Evolutionary conservation across 2,329 filamentous ascomycete species (phyloP), one percentile per base, ranked within the genome.

Genomic region (Fusarium incarnatum): DNA sequence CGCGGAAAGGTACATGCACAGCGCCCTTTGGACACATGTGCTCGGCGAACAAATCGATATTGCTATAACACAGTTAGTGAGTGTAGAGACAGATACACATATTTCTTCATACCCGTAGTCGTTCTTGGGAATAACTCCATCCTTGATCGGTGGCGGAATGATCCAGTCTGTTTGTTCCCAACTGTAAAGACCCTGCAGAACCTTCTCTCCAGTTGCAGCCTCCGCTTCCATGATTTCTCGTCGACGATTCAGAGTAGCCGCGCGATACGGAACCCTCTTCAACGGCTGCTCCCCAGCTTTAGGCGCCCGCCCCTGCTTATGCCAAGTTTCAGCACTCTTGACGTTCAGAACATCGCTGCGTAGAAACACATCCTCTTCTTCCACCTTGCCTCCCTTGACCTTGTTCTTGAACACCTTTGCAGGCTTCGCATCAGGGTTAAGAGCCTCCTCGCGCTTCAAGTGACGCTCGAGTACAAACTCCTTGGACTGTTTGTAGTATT

Each of bases 271-370:
- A 0, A 97, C 96, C 44, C 88, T 86, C 79, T 99, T 99, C 64
- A 98, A 81, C 0, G 96, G 93, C 50, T 89, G 82, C 70, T 92
- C 89, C 5, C 92, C 94, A 0, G 84, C 76, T 27, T 88, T 86
- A 5, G 96, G 89, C 27, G 90, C 91, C 13, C 95, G 88, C 0
- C 96, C 96, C 83, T 98, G 95, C 78, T 98, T 98, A 78, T 98
- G 96, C 96, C 96, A 99, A 2, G 93, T 97, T 78, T 99, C 96
- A 3, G 92, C 92, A 28, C 93, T 97, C 79, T 97, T 94, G 78
- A 97, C 97, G 41, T 87, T 85, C 4, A 94, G 89, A 1, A 98
- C 89, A 71, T 98, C 94, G 56, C 88, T 87, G 34, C 95, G 90
- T 1, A 86, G 86, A 77, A 89, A 98, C 0, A 98, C 94, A 2